Conservation (phyloP, 805 yeast species). For the Sporopachydermia lactativora region DNA sequence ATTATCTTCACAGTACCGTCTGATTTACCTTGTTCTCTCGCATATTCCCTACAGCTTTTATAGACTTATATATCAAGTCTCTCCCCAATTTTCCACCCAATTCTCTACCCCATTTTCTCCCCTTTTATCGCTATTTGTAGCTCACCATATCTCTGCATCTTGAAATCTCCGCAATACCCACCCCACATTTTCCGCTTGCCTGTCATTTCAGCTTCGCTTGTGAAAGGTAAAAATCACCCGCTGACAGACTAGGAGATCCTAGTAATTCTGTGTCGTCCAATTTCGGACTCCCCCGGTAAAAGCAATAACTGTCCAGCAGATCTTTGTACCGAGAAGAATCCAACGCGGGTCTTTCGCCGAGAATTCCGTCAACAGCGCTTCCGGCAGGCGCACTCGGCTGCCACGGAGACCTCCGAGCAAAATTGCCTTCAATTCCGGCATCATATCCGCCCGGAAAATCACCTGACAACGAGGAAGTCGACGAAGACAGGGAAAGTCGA, state of each 20-base stretch:
- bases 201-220: not conserved
- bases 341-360: slow-evolving; percentile 2
- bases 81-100: too few relatives aligned
- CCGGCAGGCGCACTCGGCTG: not conserved
- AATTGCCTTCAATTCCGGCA: not conserved
- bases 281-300: not conserved
- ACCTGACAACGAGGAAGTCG: not conserved
- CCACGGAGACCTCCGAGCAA: not conserved
- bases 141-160: too few relatives aligned
- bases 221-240: not conserved
- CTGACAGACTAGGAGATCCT: slow-evolving; percentile 1
- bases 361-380: not conserved
- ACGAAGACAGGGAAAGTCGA: not conserved
- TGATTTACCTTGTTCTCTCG: too few relatives aligned
- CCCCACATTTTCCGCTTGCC: too few relatives aligned
- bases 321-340: slow-evolving; percentile 2
- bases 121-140: too few relatives aligned
- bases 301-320: slow-evolving; percentile 4
- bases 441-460: not conserved
- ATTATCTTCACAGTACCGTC: too few relatives aligned
- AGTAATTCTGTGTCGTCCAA: not conserved
- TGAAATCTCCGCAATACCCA: too few relatives aligned
- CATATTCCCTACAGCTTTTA: too few relatives aligned
- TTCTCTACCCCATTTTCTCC: too few relatives aligned
- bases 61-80: too few relatives aligned